A percentile compares a stretch with the other conserved stretches of the same genome.
These are phyloP conservation scores for Brassica carinata DNA, from an alignment of 345 rosid genomes.

Conservation along the genomic window DNA sequence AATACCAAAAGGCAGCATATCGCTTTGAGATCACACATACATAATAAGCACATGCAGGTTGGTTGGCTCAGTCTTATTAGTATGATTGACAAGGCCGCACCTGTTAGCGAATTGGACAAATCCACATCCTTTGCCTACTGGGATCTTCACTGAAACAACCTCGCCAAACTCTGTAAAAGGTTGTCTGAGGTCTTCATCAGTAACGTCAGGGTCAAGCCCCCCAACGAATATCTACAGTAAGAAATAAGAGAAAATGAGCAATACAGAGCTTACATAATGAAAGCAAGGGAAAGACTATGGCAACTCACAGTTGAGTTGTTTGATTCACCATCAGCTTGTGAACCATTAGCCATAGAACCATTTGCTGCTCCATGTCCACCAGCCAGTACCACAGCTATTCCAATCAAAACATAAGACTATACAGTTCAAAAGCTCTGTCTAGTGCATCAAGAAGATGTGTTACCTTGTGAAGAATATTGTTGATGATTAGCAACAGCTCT, in stretches of 20 bases:
- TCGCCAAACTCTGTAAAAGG: conserved; percentile 83
- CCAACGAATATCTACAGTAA: conserved; percentile 82
- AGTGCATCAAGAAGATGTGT: conserved; percentile 17
- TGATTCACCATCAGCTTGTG: conserved; percentile 69
- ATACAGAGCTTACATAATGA: conserved; percentile 5
- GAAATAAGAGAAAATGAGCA: conserved; percentile 17
- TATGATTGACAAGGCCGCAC: conserved; percentile 34
- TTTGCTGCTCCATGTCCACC: conserved; percentile 83
- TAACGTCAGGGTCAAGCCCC: conserved; percentile 81
- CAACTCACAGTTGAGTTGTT: conserved; percentile 84
- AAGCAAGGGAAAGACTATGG: conserved; percentile 1
- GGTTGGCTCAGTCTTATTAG: conserved; percentile 12
- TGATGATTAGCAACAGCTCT: conserved; percentile 77
- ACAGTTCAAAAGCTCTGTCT: conserved; percentile 15
- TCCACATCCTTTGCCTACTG: too few relatives aligned
- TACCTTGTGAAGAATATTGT: conserved; percentile 78
- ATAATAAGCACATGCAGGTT: too few relatives aligned
- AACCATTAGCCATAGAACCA: conserved; percentile 60
- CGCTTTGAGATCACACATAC: background rate
- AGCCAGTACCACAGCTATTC: conserved; percentile 72
- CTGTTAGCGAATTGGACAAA: conserved; percentile 84
- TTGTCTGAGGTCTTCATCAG: conserved; percentile 86
- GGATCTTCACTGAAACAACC: too few relatives aligned
- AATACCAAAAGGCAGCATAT: conserved; percentile 1
- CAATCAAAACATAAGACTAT: conserved; percentile 14